These are phyloP conservation scores for Tanozyma kutaoensis DNA, from an alignment of 805 yeast genomes.

Conservation along the genomic window DNA sequence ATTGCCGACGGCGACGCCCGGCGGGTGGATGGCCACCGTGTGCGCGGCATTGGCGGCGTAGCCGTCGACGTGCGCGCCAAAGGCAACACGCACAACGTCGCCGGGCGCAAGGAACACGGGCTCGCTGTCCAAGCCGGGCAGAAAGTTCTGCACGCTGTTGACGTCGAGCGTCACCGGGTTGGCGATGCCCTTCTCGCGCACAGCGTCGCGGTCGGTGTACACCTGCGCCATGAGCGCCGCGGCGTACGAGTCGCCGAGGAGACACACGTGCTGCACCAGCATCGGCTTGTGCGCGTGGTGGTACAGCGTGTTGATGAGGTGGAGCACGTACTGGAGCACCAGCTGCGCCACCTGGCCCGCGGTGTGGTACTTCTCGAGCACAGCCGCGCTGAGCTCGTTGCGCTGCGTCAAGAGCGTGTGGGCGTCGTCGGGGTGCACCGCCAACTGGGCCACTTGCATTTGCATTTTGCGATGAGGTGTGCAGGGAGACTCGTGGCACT, in stretches of 20 bases:
- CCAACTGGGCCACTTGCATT: slow-evolving; percentile 46
- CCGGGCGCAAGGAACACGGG: slow-evolving; percentile 45
- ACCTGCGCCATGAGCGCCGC: slow-evolving; percentile 42
- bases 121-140: slow-evolving; percentile 66
- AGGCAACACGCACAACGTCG: slow-evolving; percentile 70
- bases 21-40: slow-evolving; percentile 74
- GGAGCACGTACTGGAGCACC: slow-evolving; percentile 50
- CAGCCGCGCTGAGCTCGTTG: slow-evolving; percentile 48
- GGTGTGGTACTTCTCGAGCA: slow-evolving; percentile 69
- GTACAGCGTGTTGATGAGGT: slow-evolving; percentile 61
- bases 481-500: neutral
- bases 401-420: slow-evolving; percentile 59
- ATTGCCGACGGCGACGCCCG: slow-evolving; percentile 26
- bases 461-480: neutral
- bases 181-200: slow-evolving; percentile 84
- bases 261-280: slow-evolving; percentile 60
- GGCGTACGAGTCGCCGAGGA: slow-evolving; percentile 69
- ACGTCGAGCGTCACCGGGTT: slow-evolving; percentile 84
- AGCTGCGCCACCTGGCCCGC: slow-evolving; percentile 89
- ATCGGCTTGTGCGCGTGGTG: slow-evolving; percentile 41
- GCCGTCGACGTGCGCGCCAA: slow-evolving; percentile 93
- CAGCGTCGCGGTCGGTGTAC: slow-evolving; percentile 40
- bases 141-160: slow-evolving; percentile 65
- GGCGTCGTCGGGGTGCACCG: slow-evolving; percentile 63
- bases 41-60: slow-evolving; percentile 82